Base-by-base conservation (phyloP, 305 asterid species). In the Fraxinus sp. region DNA sequence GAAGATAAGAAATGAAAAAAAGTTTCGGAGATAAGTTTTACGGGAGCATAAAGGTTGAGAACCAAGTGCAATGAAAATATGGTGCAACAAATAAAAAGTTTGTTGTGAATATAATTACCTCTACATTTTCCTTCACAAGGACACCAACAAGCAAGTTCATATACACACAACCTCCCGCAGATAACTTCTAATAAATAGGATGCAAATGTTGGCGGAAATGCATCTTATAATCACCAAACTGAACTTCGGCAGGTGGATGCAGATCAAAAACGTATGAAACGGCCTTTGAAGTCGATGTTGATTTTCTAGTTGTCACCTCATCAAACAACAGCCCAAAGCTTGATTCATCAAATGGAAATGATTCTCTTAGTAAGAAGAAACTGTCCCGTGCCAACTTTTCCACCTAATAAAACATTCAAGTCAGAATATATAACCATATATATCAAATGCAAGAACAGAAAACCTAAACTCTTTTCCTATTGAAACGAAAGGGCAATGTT, bases 331-430 rank as follows among this genome's bases (percentile, higher is more conserved):
- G 35, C 84, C 99, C 98, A 7, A 96, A 90, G 90, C 89, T 94
- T 78, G 81, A 85, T 77, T 94, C 97, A 46, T 93, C 97, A 28
- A 77, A 96, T 3, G 90, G 95, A 77, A 91, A 91, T 66, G 99
- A 96, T 55, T 85, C 88, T 80, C 20, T 81, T 10, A 96, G 98
- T 81, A 91, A 89, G 91, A 96, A 94, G 81, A 92, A 94, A 80
- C 93, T 90, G 0, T 93, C 96, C 81, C 95, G 87, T 0, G 94
- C 98, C 82, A 93, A 14, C 81, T 88, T 92, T 81, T 96, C 99
- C 84, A 96, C 97, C 98, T 96, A 92, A 84, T 66, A 81, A 79
- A 86, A 66, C 75, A 86, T 55, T 30, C 0, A 75, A 33, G 41
- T 35, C 66, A n/a, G 22, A 66, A 75, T 49, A 82, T 59, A n/a